phyloP scores from a whole-genome alignment of 1,139 yeast genomes.

The Taphrina populina region DNA sequence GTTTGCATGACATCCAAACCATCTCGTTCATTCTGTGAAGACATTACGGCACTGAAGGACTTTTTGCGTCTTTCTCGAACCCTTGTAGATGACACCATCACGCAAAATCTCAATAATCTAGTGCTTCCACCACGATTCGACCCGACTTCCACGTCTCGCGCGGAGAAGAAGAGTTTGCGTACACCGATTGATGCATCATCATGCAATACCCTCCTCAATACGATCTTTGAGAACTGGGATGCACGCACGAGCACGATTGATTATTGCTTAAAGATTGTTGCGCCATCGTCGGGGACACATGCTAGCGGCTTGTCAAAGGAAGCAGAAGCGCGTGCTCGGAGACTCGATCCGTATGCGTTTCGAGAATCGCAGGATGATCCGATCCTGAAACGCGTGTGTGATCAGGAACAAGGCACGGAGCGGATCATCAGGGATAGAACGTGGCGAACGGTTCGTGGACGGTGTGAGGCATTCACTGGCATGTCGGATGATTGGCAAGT shows the following conservation, averaged over 20 bases:
- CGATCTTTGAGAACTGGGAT: constrained; percentile 27
- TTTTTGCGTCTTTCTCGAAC: constrained; percentile 17
- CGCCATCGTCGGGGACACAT: not conserved
- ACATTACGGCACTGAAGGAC: constrained; percentile 25
- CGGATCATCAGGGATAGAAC: constrained; percentile 22
- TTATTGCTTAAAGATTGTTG: not conserved
- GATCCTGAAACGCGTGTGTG: constrained; percentile 20
- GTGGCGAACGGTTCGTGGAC: constrained; percentile 26
- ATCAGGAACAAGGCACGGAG: constrained; percentile 16
- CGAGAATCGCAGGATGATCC: constrained; percentile 5
- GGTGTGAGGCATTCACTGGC: constrained; percentile 14
- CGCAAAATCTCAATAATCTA: constrained; percentile 28
- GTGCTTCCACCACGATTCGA: constrained; percentile 27
- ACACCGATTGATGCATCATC: constrained; percentile 21
- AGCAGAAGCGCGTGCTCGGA: constrained; percentile 6
- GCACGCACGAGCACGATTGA: constrained; percentile 23
- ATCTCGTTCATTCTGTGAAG: constrained; percentile 5
- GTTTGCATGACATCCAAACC: not conserved
- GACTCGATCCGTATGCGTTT: constrained; percentile 25
- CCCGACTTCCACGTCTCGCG: constrained; percentile 18
- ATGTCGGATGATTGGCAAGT: constrained; percentile 17
- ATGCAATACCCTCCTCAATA: constrained; percentile 11
- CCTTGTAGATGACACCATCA: constrained; percentile 24
- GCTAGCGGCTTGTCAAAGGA: not conserved
- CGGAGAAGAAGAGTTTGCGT: constrained; percentile 15